Conservation (phyloP, 1,284 basidiomycete genomes). For the Fomes fomentarius region DNA sequence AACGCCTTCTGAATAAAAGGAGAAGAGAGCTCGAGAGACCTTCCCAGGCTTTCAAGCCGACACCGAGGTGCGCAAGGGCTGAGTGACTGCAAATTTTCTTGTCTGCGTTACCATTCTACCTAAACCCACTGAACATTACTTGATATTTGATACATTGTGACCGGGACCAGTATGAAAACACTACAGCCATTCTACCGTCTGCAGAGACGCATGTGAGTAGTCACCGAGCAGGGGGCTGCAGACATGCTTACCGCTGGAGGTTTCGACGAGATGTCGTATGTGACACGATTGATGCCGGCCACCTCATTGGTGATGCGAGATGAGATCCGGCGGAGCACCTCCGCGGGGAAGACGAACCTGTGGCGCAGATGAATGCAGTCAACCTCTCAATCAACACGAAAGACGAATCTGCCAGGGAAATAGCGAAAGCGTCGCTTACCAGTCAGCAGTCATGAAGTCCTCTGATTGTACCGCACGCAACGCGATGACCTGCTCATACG, state of each 20-base stretch:
- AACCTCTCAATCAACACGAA: too few species aligned
- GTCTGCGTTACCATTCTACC: too few species aligned
- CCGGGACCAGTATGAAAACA: neutral
- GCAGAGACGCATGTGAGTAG: neutral
- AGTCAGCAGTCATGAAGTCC: conserved; percentile 98
- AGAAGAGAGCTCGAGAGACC: too few species aligned
- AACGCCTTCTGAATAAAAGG: too few species aligned
- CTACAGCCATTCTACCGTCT: conserved; percentile 37
- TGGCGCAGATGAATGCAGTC: too few species aligned
- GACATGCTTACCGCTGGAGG: conserved; percentile 78
- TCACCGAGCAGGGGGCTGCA: too few species aligned
- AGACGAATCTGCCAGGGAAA: too few species aligned
- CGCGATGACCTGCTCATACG: conserved; percentile 96
- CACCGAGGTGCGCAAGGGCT: too few species aligned
- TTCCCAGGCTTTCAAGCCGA: too few species aligned
- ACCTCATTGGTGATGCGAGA: conserved; percentile 99
- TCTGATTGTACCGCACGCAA: conserved; percentile 91
- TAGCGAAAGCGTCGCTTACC: conserved; percentile 46
- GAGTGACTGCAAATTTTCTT: too few species aligned
- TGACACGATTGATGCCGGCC: conserved; percentile 89
- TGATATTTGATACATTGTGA: neutral
- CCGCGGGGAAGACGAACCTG: conserved; percentile 94
- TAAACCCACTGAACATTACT: too few species aligned
- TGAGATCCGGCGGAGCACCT: conserved; percentile 89
- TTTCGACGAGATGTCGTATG: conserved; percentile 97